Conservation (phyloP, 1,139 yeast species). For the Kluyveromyces marxianus region DNA sequence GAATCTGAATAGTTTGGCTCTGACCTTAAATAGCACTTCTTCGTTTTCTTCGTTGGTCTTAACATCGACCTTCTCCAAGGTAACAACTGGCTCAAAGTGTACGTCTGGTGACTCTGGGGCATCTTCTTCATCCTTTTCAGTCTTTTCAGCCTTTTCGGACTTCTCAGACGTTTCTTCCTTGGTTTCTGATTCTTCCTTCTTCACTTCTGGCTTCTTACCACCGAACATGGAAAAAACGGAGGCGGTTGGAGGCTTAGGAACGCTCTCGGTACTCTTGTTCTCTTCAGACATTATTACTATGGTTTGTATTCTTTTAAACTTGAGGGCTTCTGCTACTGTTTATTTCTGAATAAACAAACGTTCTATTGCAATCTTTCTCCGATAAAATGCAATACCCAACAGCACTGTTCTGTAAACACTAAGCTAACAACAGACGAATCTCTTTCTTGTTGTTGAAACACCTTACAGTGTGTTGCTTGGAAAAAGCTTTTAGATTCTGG, state of each 20-base stretch:
- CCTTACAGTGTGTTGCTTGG: too few relatives aligned
- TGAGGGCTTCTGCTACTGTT: too few relatives aligned
- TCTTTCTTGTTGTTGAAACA: too few relatives aligned
- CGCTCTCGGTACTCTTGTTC: constrained; percentile 11
- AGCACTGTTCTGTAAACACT: too few relatives aligned
- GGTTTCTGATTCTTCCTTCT: constrained; percentile 33
- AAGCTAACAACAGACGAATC: too few relatives aligned
- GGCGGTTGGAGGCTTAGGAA: constrained; percentile 50
- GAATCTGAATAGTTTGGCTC: constrained; percentile 93
- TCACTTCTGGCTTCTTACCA: constrained; percentile 63
- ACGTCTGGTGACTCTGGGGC: constrained; percentile 90
- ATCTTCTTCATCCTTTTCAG: constrained; percentile 42
- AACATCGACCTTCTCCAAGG: constrained; percentile 90
- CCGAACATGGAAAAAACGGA: constrained; percentile 89
- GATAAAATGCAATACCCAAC: too few relatives aligned
- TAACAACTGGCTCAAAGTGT: constrained; percentile 93
- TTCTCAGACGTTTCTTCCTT: constrained; percentile 17
- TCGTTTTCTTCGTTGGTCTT: constrained; percentile 97
- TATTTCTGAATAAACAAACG: too few relatives aligned
- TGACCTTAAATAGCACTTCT: constrained; percentile 75
- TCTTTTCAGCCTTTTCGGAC: constrained; percentile 16
- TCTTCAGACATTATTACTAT: constrained; percentile 27
- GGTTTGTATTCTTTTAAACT: neutral
- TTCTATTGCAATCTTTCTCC: too few relatives aligned
- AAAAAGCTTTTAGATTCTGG: too few relatives aligned